Evolutionary conservation across 768 basidiomycete species (phyloP).

Genomic region (Tulasnella sp.): DNA sequence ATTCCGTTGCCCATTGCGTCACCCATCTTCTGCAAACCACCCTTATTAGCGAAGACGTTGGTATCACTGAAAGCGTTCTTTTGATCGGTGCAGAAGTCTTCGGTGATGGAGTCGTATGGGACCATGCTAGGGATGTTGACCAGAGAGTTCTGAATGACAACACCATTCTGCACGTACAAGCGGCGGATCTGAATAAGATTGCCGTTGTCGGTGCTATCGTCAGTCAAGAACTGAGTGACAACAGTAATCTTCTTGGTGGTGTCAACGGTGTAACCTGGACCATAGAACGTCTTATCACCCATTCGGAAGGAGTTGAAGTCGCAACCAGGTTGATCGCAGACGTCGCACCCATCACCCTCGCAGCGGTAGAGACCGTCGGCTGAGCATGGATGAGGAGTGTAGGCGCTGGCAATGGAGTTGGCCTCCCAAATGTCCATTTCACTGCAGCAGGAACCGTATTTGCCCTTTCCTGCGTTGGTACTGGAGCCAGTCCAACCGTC

Average conservation of each 20-base stretch:
- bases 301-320: constrained; percentile 52
- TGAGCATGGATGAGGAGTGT: constrained; percentile 41
- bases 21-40: constrained; percentile 30
- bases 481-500: constrained; percentile 30
- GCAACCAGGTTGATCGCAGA: constrained; percentile 46
- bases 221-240: constrained; percentile 45
- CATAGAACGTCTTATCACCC: constrained; percentile 37
- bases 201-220: constrained; percentile 34
- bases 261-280: constrained; percentile 36
- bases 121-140: constrained; percentile 34
- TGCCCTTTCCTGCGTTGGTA: constrained; percentile 36
- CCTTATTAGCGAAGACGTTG: constrained; percentile 31
- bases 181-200: constrained; percentile 38
- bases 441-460: constrained; percentile 39
- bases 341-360: constrained; percentile 31
- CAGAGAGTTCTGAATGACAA: constrained; percentile 39
- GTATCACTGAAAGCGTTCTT: constrained; percentile 35
- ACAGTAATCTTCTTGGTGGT: constrained; percentile 40
- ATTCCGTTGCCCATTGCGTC: constrained; percentile 31
- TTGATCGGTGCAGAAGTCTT: constrained; percentile 35
- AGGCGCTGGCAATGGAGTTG: constrained; percentile 38
- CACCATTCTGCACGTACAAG: constrained; percentile 34
- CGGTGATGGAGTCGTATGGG: constrained; percentile 36
- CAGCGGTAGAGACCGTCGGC: constrained; percentile 32
- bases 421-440: constrained; percentile 54